Evolutionary conservation across 345 rosid genomes (phyloP).

Genomic region (Clarkia xantiana): DNA sequence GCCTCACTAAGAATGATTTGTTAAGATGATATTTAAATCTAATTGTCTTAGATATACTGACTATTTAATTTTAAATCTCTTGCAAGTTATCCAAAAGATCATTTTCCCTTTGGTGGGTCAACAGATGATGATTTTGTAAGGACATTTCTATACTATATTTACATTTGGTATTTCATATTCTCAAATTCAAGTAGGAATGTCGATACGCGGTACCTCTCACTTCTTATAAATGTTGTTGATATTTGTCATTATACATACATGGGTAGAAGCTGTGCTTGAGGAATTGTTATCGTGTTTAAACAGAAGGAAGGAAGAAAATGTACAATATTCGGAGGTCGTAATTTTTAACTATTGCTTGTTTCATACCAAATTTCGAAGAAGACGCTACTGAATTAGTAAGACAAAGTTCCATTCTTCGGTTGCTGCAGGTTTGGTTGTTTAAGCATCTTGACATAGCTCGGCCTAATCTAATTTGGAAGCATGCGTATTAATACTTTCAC

Average conservation of each 20-base stretch:
- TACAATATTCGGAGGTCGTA: conserved; percentile 27
- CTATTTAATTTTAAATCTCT: too few species aligned
- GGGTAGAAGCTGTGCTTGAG: conserved; percentile 32
- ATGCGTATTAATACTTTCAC: too few species aligned
- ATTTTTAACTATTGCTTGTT: background rate
- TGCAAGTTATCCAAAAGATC: too few species aligned
- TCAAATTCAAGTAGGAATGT: conserved; percentile 22
- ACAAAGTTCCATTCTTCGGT: background rate
- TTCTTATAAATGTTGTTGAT: conserved; percentile 15
- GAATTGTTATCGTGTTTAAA: conserved; percentile 21
- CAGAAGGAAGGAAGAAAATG: conserved; percentile 21
- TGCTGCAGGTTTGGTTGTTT: conserved; percentile 24
- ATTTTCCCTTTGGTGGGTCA: conserved; percentile 17
- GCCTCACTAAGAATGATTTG: too few species aligned
- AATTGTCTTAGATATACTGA: too few species aligned
- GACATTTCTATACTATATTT: conserved; percentile 20
- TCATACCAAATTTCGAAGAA: background rate
- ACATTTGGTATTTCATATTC: conserved; percentile 21
- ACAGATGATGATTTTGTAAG: conserved; percentile 24
- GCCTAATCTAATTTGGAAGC: conserved; percentile 14
- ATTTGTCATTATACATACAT: conserved; percentile 18
- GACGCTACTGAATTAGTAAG: too few species aligned
- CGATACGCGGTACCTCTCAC: conserved; percentile 21
- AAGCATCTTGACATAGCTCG: conserved; percentile 34
- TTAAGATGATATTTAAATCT: too few species aligned